Conservation (phyloP, 139 green algal species). For the Dunaliella primolecta region DNA sequence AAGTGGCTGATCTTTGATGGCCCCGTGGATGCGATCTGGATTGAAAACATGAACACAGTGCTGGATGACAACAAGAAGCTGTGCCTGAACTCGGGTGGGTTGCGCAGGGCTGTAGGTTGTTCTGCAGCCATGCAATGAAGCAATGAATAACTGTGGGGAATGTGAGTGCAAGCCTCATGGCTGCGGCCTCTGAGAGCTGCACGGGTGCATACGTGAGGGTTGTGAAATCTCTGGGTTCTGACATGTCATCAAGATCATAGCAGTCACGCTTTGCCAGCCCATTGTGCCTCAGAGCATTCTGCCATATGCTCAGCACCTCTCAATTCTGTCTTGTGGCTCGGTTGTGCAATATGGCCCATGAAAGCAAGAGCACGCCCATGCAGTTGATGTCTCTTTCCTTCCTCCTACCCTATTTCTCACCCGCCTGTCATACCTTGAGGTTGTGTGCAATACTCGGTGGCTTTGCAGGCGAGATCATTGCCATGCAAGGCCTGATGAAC, state of each 20-base stretch:
- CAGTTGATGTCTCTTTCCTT: neutral
- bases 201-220: too few species aligned
- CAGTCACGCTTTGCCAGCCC: too few species aligned
- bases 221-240: too few species aligned
- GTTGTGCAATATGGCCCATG: too few species aligned
- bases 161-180: neutral
- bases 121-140: neutral
- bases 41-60: constrained; percentile 83
- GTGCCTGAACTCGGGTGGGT: constrained; percentile 69
- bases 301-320: too few species aligned
- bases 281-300: too few species aligned
- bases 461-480: constrained; percentile 64
- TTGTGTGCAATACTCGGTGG: neutral
- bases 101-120: neutral
- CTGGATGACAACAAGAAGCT: constrained; percentile 88
- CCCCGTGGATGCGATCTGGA: constrained; percentile 81
- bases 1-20: constrained; percentile 79
- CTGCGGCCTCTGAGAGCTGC: too few species aligned
- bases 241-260: too few species aligned
- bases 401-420: neutral
- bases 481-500: constrained; percentile 77
- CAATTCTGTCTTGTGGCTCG: too few species aligned
- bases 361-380: too few species aligned
- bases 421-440: neutral
- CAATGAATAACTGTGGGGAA: neutral